phyloP scores from a whole-genome alignment of 352 stramenopile species.

The Elongisporangium prolatum region DNA sequence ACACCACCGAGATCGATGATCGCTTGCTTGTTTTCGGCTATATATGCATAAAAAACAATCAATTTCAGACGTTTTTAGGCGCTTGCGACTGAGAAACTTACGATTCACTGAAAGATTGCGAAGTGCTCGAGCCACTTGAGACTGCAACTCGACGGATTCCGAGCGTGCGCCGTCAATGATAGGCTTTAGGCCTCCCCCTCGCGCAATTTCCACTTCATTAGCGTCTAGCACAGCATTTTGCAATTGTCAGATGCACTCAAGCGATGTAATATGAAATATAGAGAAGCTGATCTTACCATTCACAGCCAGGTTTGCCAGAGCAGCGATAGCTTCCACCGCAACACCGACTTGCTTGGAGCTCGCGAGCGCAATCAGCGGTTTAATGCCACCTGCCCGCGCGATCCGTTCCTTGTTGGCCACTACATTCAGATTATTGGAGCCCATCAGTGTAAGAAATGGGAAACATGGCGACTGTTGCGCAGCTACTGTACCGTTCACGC shows the following conservation, averaged over 20 bases:
- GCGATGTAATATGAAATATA: background rate
- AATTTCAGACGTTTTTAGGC: background rate
- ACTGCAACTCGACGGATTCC: constrained; percentile 82
- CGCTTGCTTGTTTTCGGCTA: constrained; percentile 87
- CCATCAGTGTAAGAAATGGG: too few species aligned
- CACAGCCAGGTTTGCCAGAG: constrained; percentile 92
- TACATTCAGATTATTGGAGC: constrained; percentile 18
- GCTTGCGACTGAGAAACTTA: constrained; percentile 51
- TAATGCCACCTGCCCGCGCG: constrained; percentile 87
- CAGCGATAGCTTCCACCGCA: constrained; percentile 90
- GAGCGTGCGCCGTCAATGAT: constrained; percentile 86
- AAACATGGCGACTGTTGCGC: background rate
- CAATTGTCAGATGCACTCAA: background rate
- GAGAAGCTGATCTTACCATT: constrained; percentile 55
- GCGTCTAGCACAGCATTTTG: constrained; percentile 48
- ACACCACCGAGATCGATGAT: constrained; percentile 82
- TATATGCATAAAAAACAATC: constrained; percentile 2
- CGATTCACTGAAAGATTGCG: constrained; percentile 92
- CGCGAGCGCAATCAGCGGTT: constrained; percentile 76
- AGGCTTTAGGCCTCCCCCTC: constrained; percentile 81
- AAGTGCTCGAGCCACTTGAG: constrained; percentile 86
- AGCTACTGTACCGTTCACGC: constrained; percentile 72
- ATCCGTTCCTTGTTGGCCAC: constrained; percentile 93
- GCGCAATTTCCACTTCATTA: constrained; percentile 91
- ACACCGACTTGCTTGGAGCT: constrained; percentile 84